Percentiles rank a stretch among this genome's conserved stretches.
These are phyloP conservation scores for Phenoliferia sp. DNA, from an alignment of 1,284 basidiomycete genomes.

Conservation along the genomic window DNA sequence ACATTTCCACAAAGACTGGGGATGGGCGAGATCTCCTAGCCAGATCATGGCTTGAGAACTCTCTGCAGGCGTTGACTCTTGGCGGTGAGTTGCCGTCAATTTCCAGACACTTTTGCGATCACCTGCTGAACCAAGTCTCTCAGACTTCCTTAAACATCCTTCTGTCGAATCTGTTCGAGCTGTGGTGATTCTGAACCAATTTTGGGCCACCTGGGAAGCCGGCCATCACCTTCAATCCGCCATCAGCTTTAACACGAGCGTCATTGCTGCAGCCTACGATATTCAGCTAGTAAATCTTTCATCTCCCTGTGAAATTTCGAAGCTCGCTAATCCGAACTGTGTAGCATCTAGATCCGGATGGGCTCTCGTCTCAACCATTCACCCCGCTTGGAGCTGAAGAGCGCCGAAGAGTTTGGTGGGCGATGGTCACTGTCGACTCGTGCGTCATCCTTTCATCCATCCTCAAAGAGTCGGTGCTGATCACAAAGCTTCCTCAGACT, in stretches of 20 bases:
- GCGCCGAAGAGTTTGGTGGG: conserved; percentile 16
- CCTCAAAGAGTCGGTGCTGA: not conserved
- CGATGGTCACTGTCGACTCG: conserved; percentile 6
- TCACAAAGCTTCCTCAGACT: not conserved
- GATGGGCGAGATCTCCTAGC: conserved; percentile 14
- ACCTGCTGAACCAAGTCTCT: not conserved
- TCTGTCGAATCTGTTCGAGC: conserved; percentile 15
- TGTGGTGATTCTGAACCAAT: conserved; percentile 10
- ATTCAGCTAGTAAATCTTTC: conserved; percentile 1
- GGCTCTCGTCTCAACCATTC: not conserved
- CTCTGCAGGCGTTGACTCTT: not conserved
- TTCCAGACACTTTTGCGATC: not conserved
- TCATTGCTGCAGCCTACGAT: conserved; percentile 4
- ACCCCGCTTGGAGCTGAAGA: conserved; percentile 9
- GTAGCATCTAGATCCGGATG: conserved; percentile 17
- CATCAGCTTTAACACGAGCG: not conserved
- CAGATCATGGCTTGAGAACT: conserved; percentile 13
- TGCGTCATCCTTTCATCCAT: not conserved
- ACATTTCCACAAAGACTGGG: no score
- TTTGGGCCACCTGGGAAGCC: conserved; percentile 9
- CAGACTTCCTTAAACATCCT: conserved; percentile 7
- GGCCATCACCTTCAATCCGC: conserved; percentile 5
- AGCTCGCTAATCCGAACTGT: not conserved
- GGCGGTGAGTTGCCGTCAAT: conserved; percentile 5
- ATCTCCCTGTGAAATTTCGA: not conserved